Evolutionary conservation across 75 land plant genomes (phyloP).

Genomic region (Cunninghamia lanceolata): DNA sequence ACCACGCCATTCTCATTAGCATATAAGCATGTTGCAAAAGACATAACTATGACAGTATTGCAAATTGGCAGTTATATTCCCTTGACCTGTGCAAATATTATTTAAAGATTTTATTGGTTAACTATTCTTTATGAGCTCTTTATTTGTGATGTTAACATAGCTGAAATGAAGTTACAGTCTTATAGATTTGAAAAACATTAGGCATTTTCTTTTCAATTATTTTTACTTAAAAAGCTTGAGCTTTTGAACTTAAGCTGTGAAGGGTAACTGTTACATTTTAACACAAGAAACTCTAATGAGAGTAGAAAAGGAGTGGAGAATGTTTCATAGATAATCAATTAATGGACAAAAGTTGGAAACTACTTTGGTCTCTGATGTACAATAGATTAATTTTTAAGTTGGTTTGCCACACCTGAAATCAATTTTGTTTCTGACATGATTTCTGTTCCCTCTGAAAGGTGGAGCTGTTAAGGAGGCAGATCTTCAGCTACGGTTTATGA

Average conservation of each 20-base stretch:
- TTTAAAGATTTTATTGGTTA: neutral
- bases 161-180: neutral
- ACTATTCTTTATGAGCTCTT: neutral
- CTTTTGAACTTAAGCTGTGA: neutral
- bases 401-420: neutral
- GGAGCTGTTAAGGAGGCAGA: conserved; percentile 1
- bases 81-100: neutral
- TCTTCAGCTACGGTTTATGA: neutral
- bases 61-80: neutral
- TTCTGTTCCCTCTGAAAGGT: conserved; percentile 5
- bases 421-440: neutral
- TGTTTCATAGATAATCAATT: neutral
- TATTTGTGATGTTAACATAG: neutral
- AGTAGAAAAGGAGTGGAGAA: neutral
- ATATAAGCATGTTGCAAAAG: neutral
- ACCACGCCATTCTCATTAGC: neutral
- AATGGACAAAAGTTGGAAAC: neutral
- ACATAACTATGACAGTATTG: too few relatives aligned
- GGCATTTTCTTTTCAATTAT: neutral
- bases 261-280: neutral
- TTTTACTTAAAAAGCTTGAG: neutral
- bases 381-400: neutral
- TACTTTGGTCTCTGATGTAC: neutral
- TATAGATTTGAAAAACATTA: neutral
- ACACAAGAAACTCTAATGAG: neutral